phyloP scores from a whole-genome alignment of 257 asterid genomes.

The Paulownia fortunei region DNA sequence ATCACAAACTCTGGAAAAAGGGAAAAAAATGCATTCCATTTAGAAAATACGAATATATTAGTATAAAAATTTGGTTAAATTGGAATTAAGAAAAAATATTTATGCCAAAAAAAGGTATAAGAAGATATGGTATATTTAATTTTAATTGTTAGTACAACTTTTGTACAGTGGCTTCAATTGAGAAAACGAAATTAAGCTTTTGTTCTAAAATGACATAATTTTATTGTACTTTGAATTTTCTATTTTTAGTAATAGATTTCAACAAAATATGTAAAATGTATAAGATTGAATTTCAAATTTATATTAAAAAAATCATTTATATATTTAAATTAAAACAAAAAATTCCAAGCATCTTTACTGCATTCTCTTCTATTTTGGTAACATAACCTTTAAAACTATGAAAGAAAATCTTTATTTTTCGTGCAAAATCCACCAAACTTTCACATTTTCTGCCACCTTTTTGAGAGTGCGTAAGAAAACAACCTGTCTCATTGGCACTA shows the following conservation, averaged over 20 bases:
- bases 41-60: not conserved
- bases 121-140: no score
- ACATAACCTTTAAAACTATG: not conserved
- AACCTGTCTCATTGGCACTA: not conserved
- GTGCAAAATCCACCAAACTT: not conserved
- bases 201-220: slow-evolving; percentile 16
- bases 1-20: not conserved
- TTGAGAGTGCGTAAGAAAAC: slow-evolving; percentile 12
- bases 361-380: slow-evolving; percentile 18
- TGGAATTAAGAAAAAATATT: not conserved
- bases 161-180: not conserved
- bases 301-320: no score
- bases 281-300: no score
- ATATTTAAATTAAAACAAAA: no score
- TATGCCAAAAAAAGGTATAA: not conserved
- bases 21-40: not conserved
- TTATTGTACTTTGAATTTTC: no score
- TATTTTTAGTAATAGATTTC: no score
- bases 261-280: no score
- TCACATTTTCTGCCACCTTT: slow-evolving; percentile 33
- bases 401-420: not conserved
- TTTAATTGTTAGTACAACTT: not conserved
- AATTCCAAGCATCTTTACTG: no score
- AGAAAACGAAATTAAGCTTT: not conserved
- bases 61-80: no score